phyloP scores from a whole-genome alignment of 2,329 filamentous ascomycete genomes.

The Diaporthe amygdali region DNA sequence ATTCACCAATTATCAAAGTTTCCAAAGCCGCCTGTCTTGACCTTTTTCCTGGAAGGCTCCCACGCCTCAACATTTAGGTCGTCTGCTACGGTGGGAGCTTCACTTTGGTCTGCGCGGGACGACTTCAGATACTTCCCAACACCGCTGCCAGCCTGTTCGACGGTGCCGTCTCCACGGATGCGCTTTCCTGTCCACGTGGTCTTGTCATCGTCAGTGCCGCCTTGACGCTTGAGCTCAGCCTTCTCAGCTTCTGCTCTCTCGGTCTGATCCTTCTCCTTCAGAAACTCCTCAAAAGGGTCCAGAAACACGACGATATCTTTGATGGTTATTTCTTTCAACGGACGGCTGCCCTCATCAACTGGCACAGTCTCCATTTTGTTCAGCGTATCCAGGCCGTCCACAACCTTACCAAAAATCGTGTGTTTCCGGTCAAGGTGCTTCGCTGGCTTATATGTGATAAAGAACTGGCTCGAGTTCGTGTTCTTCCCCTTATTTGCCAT shows the following conservation, averaged over 20 bases:
- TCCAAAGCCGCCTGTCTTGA: conserved; percentile 81
- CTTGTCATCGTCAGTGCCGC: conserved; percentile 84
- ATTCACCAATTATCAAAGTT: conserved; percentile 90
- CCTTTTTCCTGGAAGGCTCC: conserved; percentile 81
- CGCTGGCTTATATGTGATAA: conserved; percentile 85
- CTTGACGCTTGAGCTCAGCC: conserved; percentile 66
- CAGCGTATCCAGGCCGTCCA: conserved; percentile 76
- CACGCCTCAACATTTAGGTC: conserved; percentile 66
- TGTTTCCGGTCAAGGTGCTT: conserved; percentile 94
- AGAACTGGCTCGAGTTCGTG: conserved; percentile 94
- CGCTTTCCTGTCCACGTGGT: conserved; percentile 97
- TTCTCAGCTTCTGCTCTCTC: conserved; percentile 63
- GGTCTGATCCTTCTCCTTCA: conserved; percentile 72
- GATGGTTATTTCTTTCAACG: conserved; percentile 79
- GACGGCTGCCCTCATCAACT: conserved; percentile 76
- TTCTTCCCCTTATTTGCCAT: conserved; percentile 99
- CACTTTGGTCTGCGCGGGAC: conserved; percentile 41
- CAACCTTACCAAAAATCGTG: conserved; percentile 91
- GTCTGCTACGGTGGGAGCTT: conserved; percentile 45
- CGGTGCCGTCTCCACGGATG: conserved; percentile 70
- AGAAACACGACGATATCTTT: conserved; percentile 85
- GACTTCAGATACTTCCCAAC: conserved; percentile 86
- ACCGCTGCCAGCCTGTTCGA: conserved; percentile 47
- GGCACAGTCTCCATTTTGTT: conserved; percentile 78
- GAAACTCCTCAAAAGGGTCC: conserved; percentile 94